Evolutionary conservation across 23 red algal genomes (phyloP), one percentile per base, ranked within the genome.

Genomic region (Gracilaria caudata): DNA sequence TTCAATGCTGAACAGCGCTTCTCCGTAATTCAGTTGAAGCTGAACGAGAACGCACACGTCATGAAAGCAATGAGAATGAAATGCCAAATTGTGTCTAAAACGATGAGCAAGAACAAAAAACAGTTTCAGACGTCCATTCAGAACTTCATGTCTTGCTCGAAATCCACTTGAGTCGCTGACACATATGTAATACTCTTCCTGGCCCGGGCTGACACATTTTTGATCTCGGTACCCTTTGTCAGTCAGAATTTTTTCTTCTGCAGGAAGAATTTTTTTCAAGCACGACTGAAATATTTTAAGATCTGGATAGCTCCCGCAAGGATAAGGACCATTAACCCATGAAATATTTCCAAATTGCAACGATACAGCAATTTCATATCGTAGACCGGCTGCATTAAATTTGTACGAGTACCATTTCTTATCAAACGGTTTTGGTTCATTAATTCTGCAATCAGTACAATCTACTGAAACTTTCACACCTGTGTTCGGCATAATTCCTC

Each of bases 321-420:
- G 41, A 45, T 7, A 45, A 7, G 6, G 41, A 4, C 41, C 10
- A n/a, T n/a, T n/a, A n/a, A n/a, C n/a, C n/a, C n/a, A n/a, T n/a
- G n/a, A n/a, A n/a, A n/a, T n/a, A n/a, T 73, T 85, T 70, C 81
- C 81, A 51, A 23, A n/a, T 25, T 0, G 9, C 14, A 85, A 0
- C 6, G 7, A 14, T 0, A 73, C 11, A 7, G 35, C 81, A 37
- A 85, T 59, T 39, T 71, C 59, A 2, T 85, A 85, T 14, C 81
- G 21, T 43, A 85, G 23, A 6, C n/a, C 76, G 5, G 76, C 7
- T 7, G 29, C 34, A 7, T 36, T 46, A 60, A 85, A 85, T 25
- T 71, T 85, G 63, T 85, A 6, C 0, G 13, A 45, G 33, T 51
- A 85, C 59, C 81, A 85, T 11, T 68, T 68, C 19, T 53, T 26